phyloP scores from a whole-genome alignment of 2,329 filamentous ascomycete genomes.

The Verticillium tricorpus region DNA sequence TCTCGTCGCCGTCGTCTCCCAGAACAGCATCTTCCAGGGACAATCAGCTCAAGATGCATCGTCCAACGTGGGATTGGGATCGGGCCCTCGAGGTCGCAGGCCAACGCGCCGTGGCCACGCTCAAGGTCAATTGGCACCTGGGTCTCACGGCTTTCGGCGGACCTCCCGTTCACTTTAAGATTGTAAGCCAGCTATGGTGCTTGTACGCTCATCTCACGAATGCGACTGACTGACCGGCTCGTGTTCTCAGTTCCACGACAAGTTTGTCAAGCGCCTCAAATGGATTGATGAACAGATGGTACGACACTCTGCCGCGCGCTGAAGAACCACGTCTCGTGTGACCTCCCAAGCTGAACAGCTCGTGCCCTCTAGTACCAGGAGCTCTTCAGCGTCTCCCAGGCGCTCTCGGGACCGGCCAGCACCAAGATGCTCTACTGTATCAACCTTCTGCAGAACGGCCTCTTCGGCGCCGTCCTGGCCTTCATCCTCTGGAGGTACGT shows the following conservation, averaged over 20 bases:
- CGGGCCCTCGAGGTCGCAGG: background rate
- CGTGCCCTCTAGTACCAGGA: constrained; percentile 56
- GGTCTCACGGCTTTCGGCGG: constrained; percentile 65
- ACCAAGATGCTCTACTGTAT: constrained; percentile 72
- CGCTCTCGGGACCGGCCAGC: constrained; percentile 61
- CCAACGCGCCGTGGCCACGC: background rate
- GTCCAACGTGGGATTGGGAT: background rate
- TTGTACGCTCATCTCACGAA: background rate
- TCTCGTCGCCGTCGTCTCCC: background rate
- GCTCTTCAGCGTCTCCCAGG: constrained; percentile 65
- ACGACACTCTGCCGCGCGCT: constrained; percentile 4
- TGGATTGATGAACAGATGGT: constrained; percentile 70
- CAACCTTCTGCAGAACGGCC: constrained; percentile 57
- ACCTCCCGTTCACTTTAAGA: constrained; percentile 66
- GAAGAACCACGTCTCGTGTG: background rate
- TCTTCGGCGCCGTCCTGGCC: constrained; percentile 50
- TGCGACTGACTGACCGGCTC: background rate
- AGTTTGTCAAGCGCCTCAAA: constrained; percentile 53
- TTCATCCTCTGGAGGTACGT: constrained; percentile 61
- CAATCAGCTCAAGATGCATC: background rate
- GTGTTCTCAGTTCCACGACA: constrained; percentile 42
- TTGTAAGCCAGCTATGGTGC: constrained; percentile 29
- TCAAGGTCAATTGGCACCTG: constrained; percentile 48
- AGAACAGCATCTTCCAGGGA: too few relatives aligned
- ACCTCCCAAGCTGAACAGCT: background rate